Evolutionary conservation across 768 basidiomycete species (phyloP), one percentile per base, ranked within the genome.

Genomic region (Trametes elegans): DNA sequence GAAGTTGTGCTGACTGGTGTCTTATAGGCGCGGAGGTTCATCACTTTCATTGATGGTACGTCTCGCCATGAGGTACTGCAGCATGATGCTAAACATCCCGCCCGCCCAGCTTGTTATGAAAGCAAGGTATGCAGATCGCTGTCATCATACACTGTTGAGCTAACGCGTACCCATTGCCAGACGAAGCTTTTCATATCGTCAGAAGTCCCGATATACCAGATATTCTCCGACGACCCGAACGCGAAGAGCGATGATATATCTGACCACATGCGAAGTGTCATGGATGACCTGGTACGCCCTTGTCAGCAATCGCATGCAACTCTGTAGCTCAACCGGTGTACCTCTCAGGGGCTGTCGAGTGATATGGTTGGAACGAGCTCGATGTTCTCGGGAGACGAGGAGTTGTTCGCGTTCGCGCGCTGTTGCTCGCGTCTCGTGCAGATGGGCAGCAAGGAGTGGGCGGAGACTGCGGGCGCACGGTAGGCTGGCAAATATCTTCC

Each of bases 331-430:
- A 38, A 36, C 40, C 19, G 9, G 32, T n/a, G n/a, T n/a, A n/a
- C 51, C 26, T 36, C 7, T 28, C 60, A 95, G 92, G 93, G 93
- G 18, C 75, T 98, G 0, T 79, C 88, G 1, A 79, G 79, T 21
- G 84, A 93, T 26, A 73, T 80, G 18, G 88, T 96, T 16, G 90
- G 93, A 29, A 76, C 78, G 1, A 92, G 88, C 58, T 88, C 93
- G 38, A 89, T 99, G 75, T 98, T 98, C 67, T 88, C 87, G 0
- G 95, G 96, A 3, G 95, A 98, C 65, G 97, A 98, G 70, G 97
- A 98, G 71, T 68, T 98, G 0, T 99, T 99, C 67, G 97, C 97
- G 0, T 99, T 98, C 69, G 94, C 93, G 10, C 82, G 97, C 31
- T 95, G 95, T 18, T 93, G 90, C 66, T 92, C 89, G 21, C 79